Conservation (phyloP, 176 grass and related monocot genomes). For the Zizania latifolia region DNA sequence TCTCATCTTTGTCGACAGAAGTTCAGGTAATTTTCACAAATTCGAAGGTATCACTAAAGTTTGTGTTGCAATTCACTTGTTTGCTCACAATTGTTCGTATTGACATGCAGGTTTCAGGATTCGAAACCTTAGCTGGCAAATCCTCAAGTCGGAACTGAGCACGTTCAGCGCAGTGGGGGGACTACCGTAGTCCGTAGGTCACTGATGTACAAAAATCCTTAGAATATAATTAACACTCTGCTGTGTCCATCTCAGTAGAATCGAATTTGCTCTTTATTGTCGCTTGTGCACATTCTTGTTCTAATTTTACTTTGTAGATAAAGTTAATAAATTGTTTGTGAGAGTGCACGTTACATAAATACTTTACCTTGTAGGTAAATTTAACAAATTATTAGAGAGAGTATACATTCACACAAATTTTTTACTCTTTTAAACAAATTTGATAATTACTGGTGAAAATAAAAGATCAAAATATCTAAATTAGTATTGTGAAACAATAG, state of each 20-base stretch:
- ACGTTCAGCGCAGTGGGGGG: background rate
- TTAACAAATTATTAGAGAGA: too few relatives aligned
- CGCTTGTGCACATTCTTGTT: background rate
- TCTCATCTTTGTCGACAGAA: background rate
- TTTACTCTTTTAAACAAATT: too few relatives aligned
- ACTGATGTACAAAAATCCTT: background rate
- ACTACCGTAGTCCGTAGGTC: background rate
- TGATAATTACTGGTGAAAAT: too few relatives aligned
- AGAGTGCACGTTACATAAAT: too few relatives aligned
- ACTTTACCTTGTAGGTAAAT: too few relatives aligned
- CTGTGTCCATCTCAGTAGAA: background rate
- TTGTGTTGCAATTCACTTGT: background rate
- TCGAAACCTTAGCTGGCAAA: background rate
- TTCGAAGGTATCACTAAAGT: background rate
- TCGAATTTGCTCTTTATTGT: background rate
- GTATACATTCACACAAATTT: too few relatives aligned
- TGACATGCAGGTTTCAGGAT: slow-evolving; percentile 4
- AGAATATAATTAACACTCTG: background rate
- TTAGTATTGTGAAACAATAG: too few relatives aligned
- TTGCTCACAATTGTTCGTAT: background rate
- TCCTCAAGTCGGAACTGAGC: background rate
- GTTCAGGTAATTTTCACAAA: slow-evolving; percentile 18
- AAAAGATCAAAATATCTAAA: too few relatives aligned
- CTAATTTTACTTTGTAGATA: too few relatives aligned
- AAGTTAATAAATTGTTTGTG: too few relatives aligned